phyloP scores from a whole-genome alignment of 257 asterid species.

The Cruciata laevipes region DNA sequence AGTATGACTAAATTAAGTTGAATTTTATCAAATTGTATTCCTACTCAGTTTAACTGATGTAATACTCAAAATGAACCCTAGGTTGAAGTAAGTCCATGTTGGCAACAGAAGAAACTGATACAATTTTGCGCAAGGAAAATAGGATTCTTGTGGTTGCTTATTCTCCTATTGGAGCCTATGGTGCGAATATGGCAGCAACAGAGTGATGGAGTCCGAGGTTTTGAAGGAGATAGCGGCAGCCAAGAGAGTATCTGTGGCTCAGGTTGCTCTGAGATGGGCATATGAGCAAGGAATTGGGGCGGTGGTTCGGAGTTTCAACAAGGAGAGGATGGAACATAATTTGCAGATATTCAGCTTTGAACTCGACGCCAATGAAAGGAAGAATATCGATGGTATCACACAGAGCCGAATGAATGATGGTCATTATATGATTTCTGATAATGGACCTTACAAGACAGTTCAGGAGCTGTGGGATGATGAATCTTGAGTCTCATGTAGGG shows the following conservation, averaged over 20 bases:
- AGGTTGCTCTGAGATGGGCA: slow-evolving; percentile 75
- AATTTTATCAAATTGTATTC: too few species aligned
- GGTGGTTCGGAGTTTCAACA: slow-evolving; percentile 41
- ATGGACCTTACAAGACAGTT: slow-evolving; percentile 61
- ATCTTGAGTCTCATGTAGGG: too few species aligned
- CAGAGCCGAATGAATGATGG: slow-evolving; percentile 53
- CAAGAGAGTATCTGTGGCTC: slow-evolving; percentile 52
- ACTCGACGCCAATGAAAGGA: slow-evolving; percentile 35
- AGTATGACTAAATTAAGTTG: too few species aligned
- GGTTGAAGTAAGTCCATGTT: slow-evolving; percentile 76
- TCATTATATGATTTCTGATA: slow-evolving; percentile 34
- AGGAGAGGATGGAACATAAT: slow-evolving; percentile 59
- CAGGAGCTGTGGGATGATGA: slow-evolving; percentile 57
- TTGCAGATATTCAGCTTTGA: slow-evolving; percentile 48
- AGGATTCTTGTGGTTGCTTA: slow-evolving; percentile 42
- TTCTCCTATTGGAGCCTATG: slow-evolving; percentile 42
- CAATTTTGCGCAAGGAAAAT: slow-evolving; percentile 40
- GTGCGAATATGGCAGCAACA: slow-evolving; percentile 55
- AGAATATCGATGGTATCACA: slow-evolving; percentile 40
- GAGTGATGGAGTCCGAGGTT: slow-evolving; percentile 45
- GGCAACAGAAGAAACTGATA: slow-evolving; percentile 66
- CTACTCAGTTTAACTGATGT: too few species aligned
- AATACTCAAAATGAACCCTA: neutral
- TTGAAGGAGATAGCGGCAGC: slow-evolving; percentile 34
- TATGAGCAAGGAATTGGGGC: slow-evolving; percentile 53